phyloP scores from a whole-genome alignment of 495 filamentous ascomycete genomes.

The Apiosordaria backusii region DNA sequence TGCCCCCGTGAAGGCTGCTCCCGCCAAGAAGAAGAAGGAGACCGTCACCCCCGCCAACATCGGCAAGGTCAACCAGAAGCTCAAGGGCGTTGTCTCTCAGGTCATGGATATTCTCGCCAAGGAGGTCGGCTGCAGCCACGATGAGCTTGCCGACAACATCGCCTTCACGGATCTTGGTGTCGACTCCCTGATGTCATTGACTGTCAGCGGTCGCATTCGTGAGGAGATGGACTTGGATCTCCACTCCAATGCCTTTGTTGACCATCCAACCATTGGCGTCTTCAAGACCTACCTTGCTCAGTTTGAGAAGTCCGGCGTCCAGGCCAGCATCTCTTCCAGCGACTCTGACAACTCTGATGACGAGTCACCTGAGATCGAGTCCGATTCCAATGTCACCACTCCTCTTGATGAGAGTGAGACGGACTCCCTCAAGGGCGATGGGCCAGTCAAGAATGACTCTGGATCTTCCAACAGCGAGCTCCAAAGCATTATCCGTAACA shows the following conservation, averaged over 20 bases:
- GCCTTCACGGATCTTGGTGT: slow-evolving; percentile 56
- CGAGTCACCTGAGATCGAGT: slow-evolving; percentile 41
- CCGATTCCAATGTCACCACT: slow-evolving; percentile 48
- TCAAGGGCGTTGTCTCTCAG: slow-evolving; percentile 37
- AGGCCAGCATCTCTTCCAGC: slow-evolving; percentile 23
- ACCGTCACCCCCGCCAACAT: slow-evolving; percentile 41
- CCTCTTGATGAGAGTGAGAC: slow-evolving; percentile 45
- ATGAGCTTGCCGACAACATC: slow-evolving; percentile 56
- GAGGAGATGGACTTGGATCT: slow-evolving; percentile 58
- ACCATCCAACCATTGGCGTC: slow-evolving; percentile 53
- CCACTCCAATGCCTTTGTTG: slow-evolving; percentile 52
- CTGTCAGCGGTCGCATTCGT: slow-evolving; percentile 50
- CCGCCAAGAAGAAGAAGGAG: slow-evolving; percentile 42
- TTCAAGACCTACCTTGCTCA: slow-evolving; percentile 57
- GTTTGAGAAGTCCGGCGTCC: slow-evolving; percentile 41
- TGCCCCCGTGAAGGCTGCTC: slow-evolving; percentile 37
- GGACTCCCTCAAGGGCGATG: slow-evolving; percentile 40
- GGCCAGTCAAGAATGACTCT: slow-evolving; percentile 8
- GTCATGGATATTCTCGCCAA: slow-evolving; percentile 63
- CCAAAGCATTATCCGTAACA: slow-evolving; percentile 52
- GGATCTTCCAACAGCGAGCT: slow-evolving; percentile 38
- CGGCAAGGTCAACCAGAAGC: slow-evolving; percentile 42
- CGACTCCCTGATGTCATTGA: slow-evolving; percentile 59
- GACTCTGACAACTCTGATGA: slow-evolving; percentile 39
- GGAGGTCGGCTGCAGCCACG: slow-evolving; percentile 60